Conservation (phyloP, 495 filamentous ascomycete genomes). For the Penicillium atrosanguineum region DNA sequence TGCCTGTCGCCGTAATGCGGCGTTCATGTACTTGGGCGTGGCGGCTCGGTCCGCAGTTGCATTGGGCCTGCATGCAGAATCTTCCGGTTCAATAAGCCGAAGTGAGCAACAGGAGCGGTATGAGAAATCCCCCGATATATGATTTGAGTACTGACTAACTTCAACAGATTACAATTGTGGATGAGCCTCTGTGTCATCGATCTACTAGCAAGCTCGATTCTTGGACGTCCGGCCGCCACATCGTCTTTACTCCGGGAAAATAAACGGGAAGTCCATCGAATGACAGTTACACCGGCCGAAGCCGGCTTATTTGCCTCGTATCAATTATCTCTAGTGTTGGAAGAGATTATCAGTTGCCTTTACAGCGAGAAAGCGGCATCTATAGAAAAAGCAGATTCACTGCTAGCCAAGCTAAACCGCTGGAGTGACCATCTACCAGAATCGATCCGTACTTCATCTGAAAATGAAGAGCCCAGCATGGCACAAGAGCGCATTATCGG, state of each 20-base stretch:
- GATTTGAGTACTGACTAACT: not conserved
- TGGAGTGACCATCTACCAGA: constrained; percentile 36
- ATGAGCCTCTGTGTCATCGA: constrained; percentile 47
- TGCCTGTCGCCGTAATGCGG: constrained; percentile 45
- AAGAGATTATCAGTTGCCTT: constrained; percentile 33
- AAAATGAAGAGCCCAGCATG: constrained; percentile 16
- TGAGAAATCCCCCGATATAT: not conserved
- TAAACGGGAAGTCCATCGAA: constrained; percentile 6
- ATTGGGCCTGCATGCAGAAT: constrained; percentile 37
- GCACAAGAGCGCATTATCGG: constrained; percentile 34
- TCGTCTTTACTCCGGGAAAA: constrained; percentile 25
- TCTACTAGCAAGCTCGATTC: constrained; percentile 42
- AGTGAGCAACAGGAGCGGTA: constrained; percentile 26
- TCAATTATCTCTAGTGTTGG: constrained; percentile 31
- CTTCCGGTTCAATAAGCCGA: constrained; percentile 9
- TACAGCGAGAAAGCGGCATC: constrained; percentile 34
- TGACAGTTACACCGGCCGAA: constrained; percentile 5
- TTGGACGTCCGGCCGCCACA: constrained; percentile 39
- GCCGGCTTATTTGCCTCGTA: constrained; percentile 34
- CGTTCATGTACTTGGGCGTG: constrained; percentile 50
- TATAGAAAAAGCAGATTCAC: constrained; percentile 30
- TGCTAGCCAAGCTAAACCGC: constrained; percentile 32
- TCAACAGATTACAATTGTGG: constrained; percentile 34
- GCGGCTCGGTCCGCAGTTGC: constrained; percentile 43
- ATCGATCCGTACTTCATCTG: constrained; percentile 20